Evolutionary conservation across 768 basidiomycete species (phyloP).

Genomic region (Obba rivulosa): DNA sequence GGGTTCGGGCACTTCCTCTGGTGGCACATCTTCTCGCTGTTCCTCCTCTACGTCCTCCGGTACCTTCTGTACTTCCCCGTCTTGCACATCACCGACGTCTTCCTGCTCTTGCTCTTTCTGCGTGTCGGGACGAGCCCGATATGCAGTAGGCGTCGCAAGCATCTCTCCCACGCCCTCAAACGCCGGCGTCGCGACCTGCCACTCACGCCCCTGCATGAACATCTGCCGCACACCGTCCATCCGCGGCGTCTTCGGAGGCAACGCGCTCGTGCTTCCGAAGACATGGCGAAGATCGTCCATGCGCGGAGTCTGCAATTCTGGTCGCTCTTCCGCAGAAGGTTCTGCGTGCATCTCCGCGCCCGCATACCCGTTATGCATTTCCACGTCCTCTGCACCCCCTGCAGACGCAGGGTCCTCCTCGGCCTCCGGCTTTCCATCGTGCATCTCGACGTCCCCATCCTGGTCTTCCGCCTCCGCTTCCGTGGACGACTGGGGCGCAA

Average conservation of each 20-base stretch:
- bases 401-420: conserved; percentile 11
- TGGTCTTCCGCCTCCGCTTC: conserved; percentile 11
- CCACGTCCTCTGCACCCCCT: conserved; percentile 16
- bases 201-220: conserved; percentile 19
- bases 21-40: conserved; percentile 1
- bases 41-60: conserved; percentile 1
- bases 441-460: conserved; percentile 1
- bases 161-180: conserved; percentile 31
- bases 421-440: conserved; percentile 38
- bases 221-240: conserved; percentile 30
- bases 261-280: conserved; percentile 17
- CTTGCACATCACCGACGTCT: not conserved
- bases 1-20: conserved; percentile 4
- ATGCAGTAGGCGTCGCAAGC: conserved; percentile 25
- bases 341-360: conserved; percentile 7
- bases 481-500: conserved; percentile 9
- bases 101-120: conserved; percentile 1
- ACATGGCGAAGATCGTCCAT: conserved; percentile 28
- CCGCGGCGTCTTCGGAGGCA: conserved; percentile 25
- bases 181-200: conserved; percentile 16
- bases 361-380: conserved; percentile 9
- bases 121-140: conserved; percentile 11
- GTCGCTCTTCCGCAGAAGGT: not conserved
- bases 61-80: not conserved
- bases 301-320: conserved; percentile 22